Base-by-base conservation (phyloP, 208 protist genomes). In the Crithidia expoeki region DNA sequence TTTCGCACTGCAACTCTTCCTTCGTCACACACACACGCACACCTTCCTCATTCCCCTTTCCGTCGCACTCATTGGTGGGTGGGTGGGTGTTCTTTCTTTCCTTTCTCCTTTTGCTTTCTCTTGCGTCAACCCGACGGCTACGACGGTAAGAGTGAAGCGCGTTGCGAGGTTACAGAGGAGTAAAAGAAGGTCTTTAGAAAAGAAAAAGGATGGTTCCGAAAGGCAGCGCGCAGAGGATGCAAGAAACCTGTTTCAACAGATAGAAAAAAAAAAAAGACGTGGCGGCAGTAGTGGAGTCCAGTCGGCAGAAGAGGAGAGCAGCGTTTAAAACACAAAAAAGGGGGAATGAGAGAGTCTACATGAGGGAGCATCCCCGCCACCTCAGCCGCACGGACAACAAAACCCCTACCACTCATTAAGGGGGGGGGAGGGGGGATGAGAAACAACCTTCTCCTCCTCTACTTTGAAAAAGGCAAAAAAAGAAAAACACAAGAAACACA, bases 391-490 rank as follows among this genome's bases (percentile, higher is more conserved):
- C 47, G 4, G 6, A 52, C 47, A 4, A n/a, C 17, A 7, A 14
- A 52, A 30, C 47, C 17, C 30, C 17, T 30, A 52, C 17, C 14
- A 52, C 2, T 17, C 21, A 25, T 30, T 2, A 30, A 52, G 44
- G 17, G 19, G 17, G 21, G 21, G 44, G 23, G 30, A 30, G 30
- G 2, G 30, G 23, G 23, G 30, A 52, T 10, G 23, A 52, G 47
- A 52, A 52, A 30, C 21, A 7, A 30, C 21, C 12, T 52, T 52
- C 47, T 52, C 21, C 30, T 52, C 23, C 9, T 47, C 42, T 47
- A 47, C 42, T n/a, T 47, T 21, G n/a, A 47, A 47, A 47, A 19
- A 52, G 25, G 12, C 2, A 56, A 56, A 56, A 56, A 52, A 56
- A 34, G 23, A 34, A 34, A 34, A 7, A 12, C 49, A 28, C 5